Conservation (phyloP, 2,329 filamentous ascomycete genomes). For the Aspergillus quadrilineatus region DNA sequence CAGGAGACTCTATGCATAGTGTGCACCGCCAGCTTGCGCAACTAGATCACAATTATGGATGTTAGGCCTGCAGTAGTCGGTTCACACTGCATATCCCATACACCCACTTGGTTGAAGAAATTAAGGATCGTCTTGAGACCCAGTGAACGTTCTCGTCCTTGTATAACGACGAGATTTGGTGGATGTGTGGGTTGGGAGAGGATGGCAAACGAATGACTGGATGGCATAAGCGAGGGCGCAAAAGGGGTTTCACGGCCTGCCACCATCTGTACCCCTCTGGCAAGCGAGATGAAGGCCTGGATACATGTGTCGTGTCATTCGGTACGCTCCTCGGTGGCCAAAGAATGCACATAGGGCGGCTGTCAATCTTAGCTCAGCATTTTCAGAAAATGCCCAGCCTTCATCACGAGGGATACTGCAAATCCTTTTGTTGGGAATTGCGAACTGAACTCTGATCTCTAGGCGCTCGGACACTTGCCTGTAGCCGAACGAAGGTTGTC, state of each 20-base stretch:
- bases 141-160: background rate
- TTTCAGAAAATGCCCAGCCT: background rate
- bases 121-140: background rate
- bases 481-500: background rate
- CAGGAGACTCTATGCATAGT: background rate
- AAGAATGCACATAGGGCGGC: background rate
- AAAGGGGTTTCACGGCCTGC: no score
- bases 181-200: background rate
- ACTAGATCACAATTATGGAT: background rate
- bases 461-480: background rate
- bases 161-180: background rate
- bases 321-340: slow-evolving; percentile 12
- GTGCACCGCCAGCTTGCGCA: background rate
- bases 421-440: background rate
- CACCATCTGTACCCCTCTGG: background rate
- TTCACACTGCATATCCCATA: background rate
- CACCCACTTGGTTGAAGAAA: background rate
- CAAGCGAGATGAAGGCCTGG: background rate
- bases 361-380: background rate
- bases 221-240: background rate
- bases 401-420: background rate
- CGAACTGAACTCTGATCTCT: background rate
- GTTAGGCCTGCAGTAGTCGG: slow-evolving; percentile 7
- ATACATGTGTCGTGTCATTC: background rate
- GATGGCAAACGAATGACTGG: background rate